Conservation (phyloP, 1,284 basidiomycete species). For the Cystobasidiaceae sp. region DNA sequence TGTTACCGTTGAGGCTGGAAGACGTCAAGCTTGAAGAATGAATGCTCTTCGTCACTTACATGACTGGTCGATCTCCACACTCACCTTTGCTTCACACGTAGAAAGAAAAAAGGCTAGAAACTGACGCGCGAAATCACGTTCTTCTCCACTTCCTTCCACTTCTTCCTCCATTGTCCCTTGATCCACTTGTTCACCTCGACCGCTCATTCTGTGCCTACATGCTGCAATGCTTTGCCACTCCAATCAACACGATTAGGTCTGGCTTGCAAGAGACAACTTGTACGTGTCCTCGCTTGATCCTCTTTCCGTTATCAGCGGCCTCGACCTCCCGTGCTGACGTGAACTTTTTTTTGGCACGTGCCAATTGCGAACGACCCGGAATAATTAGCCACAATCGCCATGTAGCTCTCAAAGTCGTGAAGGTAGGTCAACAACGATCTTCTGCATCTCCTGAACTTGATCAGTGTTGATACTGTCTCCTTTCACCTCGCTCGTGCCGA, state of each 20-base stretch:
- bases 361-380: slow-evolving; percentile 36
- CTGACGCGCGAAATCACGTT: too few species aligned
- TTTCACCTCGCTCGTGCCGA: background rate
- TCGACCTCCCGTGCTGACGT: slow-evolving; percentile 30
- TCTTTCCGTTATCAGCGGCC: too few species aligned
- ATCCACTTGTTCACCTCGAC: background rate
- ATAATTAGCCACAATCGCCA: slow-evolving; percentile 86
- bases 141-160: too few species aligned
- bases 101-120: too few species aligned
- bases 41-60: too few species aligned
- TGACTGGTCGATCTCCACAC: too few species aligned
- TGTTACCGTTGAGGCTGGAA: too few species aligned
- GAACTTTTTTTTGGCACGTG: slow-evolving; percentile 1
- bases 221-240: background rate
- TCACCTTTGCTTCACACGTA: too few species aligned
- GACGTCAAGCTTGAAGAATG: too few species aligned
- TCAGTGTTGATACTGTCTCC: too few species aligned
- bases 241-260: slow-evolving; percentile 58
- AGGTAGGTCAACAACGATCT: slow-evolving; percentile 45
- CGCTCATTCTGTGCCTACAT: background rate
- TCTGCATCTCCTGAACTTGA: too few species aligned
- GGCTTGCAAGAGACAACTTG: slow-evolving; percentile 82
- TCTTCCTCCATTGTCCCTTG: too few species aligned
- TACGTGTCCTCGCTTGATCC: slow-evolving; percentile 49
- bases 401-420: slow-evolving; percentile 98